Conservation (phyloP, 371 early-diverging fungal genomes). For the Rhizoclosmatium hyalinum region DNA sequence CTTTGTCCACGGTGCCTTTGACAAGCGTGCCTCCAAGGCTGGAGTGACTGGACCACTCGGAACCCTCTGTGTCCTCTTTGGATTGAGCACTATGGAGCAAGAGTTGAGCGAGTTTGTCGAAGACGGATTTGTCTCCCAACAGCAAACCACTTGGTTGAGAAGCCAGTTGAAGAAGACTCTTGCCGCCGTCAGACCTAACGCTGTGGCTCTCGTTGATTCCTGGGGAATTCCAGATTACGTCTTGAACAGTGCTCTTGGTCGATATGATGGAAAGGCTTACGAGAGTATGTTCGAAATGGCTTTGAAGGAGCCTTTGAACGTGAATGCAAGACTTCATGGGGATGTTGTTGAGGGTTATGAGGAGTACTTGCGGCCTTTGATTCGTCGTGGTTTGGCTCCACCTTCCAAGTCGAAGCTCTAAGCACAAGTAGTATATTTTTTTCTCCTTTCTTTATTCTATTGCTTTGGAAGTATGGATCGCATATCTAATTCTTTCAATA, state of each 20-base stretch:
- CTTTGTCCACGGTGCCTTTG: constrained; percentile 78
- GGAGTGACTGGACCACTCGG: constrained; percentile 60
- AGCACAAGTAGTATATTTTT: neutral
- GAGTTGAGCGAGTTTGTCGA: constrained; percentile 88
- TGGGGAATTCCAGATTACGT: constrained; percentile 88
- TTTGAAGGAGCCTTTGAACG: constrained; percentile 59
- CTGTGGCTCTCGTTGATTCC: constrained; percentile 85
- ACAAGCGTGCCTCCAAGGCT: constrained; percentile 57
- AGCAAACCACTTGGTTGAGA: constrained; percentile 63
- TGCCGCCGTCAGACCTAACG: constrained; percentile 76
- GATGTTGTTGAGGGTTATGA: constrained; percentile 30
- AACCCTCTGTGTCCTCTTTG: constrained; percentile 80
- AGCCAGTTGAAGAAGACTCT: constrained; percentile 70
- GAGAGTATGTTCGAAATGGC: constrained; percentile 88
- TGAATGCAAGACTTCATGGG: constrained; percentile 21
- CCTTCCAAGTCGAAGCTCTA: constrained; percentile 6
- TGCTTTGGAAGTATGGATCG: neutral
- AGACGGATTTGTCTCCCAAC: constrained; percentile 78
- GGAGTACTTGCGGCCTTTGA: constrained; percentile 25
- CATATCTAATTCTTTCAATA: neutral
- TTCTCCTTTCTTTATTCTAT: constrained; percentile 12
- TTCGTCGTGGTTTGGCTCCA: constrained; percentile 9
- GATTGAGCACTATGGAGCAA: constrained; percentile 81
- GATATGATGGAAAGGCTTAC: constrained; percentile 87
- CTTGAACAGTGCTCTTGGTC: constrained; percentile 88